phyloP scores from a whole-genome alignment of 106 monocot genomes.

The Phalaenopsis aphrodite region DNA sequence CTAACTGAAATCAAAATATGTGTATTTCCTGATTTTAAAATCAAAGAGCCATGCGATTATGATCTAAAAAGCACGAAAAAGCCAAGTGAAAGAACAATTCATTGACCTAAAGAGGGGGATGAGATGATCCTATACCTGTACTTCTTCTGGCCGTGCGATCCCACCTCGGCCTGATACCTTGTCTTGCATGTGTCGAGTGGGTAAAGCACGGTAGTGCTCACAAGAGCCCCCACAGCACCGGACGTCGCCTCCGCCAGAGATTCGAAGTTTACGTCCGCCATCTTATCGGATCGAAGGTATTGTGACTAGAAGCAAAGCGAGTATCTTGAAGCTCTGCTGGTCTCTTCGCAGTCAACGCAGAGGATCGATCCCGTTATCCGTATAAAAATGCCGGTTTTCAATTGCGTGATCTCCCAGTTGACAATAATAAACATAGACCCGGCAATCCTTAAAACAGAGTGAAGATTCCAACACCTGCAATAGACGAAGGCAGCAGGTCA shows the following conservation, averaged over 20 bases:
- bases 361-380: background rate
- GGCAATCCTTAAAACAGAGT: too few species aligned
- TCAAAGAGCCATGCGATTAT: background rate
- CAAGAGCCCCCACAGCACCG: slow-evolving; percentile 80
- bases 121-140: slow-evolving; percentile 34
- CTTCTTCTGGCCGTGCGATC: slow-evolving; percentile 31
- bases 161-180: slow-evolving; percentile 86
- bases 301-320: background rate
- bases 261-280: slow-evolving; percentile 54
- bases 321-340: too few species aligned
- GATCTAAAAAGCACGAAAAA: background rate
- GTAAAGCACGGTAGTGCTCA: slow-evolving; percentile 80
- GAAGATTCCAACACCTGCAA: too few species aligned
- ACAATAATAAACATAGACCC: background rate
- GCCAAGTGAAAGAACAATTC: background rate
- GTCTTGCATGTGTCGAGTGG: slow-evolving; percentile 97
- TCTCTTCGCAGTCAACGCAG: background rate
- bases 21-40: background rate
- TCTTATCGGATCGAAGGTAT: slow-evolving; percentile 6
- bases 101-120: background rate
- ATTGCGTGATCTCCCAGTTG: background rate
- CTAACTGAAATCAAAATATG: background rate
- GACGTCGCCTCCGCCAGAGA: slow-evolving; percentile 86
- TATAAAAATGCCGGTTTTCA: background rate
- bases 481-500: too few species aligned